Percentiles rank a stretch among this genome's conserved stretches.
Evolutionary conservation across 139 green algal genomes (phyloP).

Genomic region (Parachlorella kessleri): DNA sequence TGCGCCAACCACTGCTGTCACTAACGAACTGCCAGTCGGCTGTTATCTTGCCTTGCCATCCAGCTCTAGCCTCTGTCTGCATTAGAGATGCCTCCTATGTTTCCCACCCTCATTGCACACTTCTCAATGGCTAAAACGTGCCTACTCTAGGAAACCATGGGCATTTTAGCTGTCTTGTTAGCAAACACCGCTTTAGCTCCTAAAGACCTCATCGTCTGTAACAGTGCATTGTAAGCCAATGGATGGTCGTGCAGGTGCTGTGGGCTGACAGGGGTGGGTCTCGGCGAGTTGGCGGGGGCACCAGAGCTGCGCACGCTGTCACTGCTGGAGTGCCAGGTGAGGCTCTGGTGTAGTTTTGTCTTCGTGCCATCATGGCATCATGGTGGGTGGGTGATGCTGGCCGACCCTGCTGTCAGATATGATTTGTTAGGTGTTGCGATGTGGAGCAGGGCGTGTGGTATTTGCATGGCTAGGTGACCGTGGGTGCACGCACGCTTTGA

Average conservation of each 20-base stretch:
- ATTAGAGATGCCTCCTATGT: neutral
- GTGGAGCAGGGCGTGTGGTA: too few species aligned
- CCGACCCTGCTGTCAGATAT: too few species aligned
- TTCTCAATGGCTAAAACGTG: neutral
- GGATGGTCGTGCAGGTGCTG: neutral
- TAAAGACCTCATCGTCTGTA: neutral
- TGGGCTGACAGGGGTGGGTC: neutral
- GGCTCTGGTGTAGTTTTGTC: too few species aligned
- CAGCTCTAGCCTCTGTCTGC: neutral
- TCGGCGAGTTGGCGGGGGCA: neutral
- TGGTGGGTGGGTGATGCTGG: too few species aligned
- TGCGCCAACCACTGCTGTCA: too few species aligned
- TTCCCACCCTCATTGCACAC: neutral
- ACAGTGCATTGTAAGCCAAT: neutral
- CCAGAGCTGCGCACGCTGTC: neutral
- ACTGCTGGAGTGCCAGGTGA: neutral
- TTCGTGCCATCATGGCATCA: too few species aligned
- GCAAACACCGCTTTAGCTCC: neutral
- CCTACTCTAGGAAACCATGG: neutral
- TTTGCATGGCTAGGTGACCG: too few species aligned
- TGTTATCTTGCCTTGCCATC: too few species aligned
- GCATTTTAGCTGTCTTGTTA: neutral
- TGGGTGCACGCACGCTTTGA: too few species aligned
- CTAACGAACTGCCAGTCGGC: too few species aligned
- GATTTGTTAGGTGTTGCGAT: too few species aligned